Conservation (phyloP, 441 rosid genomes). For the Euphorbia schlechtendalii region DNA sequence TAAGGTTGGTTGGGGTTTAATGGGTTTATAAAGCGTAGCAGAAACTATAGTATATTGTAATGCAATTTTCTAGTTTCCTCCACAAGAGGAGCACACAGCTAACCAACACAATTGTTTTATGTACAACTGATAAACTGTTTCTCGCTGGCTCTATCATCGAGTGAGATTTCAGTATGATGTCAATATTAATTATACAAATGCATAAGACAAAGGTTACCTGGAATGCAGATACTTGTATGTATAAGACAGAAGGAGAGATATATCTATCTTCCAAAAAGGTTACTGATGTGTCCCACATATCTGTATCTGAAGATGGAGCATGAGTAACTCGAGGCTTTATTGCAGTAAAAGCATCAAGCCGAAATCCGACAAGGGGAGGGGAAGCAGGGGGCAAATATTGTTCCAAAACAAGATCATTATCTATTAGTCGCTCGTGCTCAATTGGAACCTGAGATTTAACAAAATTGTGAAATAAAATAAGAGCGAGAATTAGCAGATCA, state of each 20-base stretch:
- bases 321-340: conserved; percentile 75
- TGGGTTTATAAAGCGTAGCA: neutral
- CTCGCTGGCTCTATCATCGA: neutral
- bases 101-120: neutral
- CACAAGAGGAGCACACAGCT: neutral
- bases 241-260: conserved; percentile 67
- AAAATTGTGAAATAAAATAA: neutral
- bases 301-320: conserved; percentile 63
- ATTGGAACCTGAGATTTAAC: conserved; percentile 53
- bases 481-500: neutral
- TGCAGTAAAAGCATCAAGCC: conserved; percentile 70
- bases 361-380: conserved; percentile 73
- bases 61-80: neutral
- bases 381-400: conserved; percentile 70
- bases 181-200: neutral
- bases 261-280: conserved; percentile 68
- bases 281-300: conserved; percentile 50
- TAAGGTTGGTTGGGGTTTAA: neutral
- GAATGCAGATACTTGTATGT: conserved; percentile 71
- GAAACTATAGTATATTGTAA: neutral
- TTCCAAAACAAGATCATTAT: conserved; percentile 64
- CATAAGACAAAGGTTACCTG: conserved; percentile 42
- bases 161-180: neutral
- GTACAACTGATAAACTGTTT: neutral
- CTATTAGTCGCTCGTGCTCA: conserved; percentile 65